Base-by-base conservation (phyloP, 2,329 filamentous ascomycete species). In the Paecilomyces sp. region DNA sequence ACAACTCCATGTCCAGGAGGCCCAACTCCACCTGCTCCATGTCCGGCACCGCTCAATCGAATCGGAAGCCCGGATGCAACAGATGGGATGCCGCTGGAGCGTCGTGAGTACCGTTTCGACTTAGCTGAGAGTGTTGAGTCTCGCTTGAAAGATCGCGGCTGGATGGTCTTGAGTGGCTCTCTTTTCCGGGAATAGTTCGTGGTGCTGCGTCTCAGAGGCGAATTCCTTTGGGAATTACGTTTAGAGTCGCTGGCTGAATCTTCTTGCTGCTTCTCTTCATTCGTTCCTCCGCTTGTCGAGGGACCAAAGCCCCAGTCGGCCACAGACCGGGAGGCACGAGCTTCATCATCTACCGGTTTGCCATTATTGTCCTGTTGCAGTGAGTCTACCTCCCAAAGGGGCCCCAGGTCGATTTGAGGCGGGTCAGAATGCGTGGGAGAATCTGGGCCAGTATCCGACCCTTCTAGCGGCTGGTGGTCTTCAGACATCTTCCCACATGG, bases 21-120 rank as follows among this genome's bases (percentile, higher is more conserved):
- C n/a, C 72, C 70, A 15, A 75, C 69, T 3, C 74, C 73, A 50
- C 75, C 75, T 2, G 73, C 71, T 3, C 75, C 75, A 63, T 77
- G 75, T 2, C 75, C 75, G 18, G 74, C 75, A 18, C 75, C 75
- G 57, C 75, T 77, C 18, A 74, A 65, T 58, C 75, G 66, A n/a
- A 73, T 64, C 0, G 75, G 75, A 33, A 77, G 64, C 9, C 75
- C 75, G 5, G 73, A 65, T 24, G 73, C 70, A 28, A 74, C 65
- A 15, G 70, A 66, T 4, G 72, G 74, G 18, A 76, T 71, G 3
- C 74, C 73, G 59, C 74, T 76, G 0, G 73, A 75, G 24, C 72
- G 71, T 58, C 68, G 74, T 0, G 74, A 76, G 60, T 71, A 68
- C 50, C 74, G 63, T 55, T 66, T 74, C 2, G 74, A 75, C 33